Conservation (phyloP, 352 stramenopile genomes). For the Lagenidium sp. region DNA sequence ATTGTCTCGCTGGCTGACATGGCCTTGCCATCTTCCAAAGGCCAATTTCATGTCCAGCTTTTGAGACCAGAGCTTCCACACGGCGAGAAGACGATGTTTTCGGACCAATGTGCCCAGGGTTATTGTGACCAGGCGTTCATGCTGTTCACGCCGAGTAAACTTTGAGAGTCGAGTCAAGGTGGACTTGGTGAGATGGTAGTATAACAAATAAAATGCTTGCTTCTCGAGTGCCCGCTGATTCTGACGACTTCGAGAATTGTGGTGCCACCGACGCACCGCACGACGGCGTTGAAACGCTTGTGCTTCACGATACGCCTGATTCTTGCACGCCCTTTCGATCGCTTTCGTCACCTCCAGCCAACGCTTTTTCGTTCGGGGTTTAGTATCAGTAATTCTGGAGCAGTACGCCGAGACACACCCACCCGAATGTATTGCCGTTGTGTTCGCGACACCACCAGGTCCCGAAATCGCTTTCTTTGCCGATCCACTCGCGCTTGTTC, state of each 20-base stretch:
- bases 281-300: constrained; percentile 7
- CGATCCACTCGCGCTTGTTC: constrained; percentile 4
- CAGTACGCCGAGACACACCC: background rate
- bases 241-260: too few relatives aligned
- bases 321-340: too few relatives aligned
- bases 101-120: constrained; percentile 5
- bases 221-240: too few relatives aligned
- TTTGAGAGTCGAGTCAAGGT: constrained; percentile 2
- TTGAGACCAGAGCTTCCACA: constrained; percentile 10
- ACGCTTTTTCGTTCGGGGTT: too few relatives aligned
- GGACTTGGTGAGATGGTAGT: constrained; percentile 17
- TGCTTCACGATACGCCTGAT: background rate
- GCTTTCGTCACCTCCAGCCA: too few relatives aligned
- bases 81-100: constrained; percentile 1
- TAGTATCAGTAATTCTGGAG: background rate
- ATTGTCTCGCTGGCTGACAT: too few relatives aligned
- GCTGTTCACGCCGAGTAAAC: constrained; percentile 1
- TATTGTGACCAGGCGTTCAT: constrained; percentile 4
- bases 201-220: constrained; percentile 15
- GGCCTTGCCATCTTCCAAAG: constrained; percentile 10
- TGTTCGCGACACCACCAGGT: constrained; percentile 6
- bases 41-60: constrained; percentile 9
- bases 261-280: constrained; percentile 8
- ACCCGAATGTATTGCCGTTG: constrained; percentile 17
- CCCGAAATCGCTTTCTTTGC: too few relatives aligned